phyloP scores from a whole-genome alignment of 257 asterid genomes.

The Solanum arcanum region DNA sequence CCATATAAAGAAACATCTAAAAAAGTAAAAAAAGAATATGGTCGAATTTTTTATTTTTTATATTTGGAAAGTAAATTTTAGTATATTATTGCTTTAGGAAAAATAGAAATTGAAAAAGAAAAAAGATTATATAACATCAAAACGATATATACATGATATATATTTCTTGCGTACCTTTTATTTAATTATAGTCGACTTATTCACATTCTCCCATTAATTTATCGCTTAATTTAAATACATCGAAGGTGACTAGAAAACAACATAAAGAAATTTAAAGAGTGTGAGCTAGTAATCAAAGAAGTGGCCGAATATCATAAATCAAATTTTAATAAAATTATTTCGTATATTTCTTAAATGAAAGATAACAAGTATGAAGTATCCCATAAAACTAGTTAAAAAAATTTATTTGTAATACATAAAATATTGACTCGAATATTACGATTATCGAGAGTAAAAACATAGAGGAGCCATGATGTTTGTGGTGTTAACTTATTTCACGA shows the following conservation, averaged over 20 bases:
- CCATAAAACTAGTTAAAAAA: background rate
- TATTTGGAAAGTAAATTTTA: background rate
- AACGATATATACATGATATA: background rate
- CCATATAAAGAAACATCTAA: background rate
- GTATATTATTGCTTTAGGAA: background rate
- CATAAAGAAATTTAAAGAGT: background rate
- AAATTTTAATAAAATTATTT: background rate
- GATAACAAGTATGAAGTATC: background rate
- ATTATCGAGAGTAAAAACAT: background rate
- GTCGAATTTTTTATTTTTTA: background rate
- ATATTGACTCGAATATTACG: background rate
- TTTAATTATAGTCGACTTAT: background rate
- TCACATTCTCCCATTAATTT: background rate
- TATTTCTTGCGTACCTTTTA: background rate
- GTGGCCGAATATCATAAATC: background rate
- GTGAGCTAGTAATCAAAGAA: background rate
- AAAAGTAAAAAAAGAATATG: background rate
- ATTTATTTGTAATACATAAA: background rate
- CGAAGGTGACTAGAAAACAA: background rate
- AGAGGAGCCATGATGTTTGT: background rate
- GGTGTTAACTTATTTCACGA: background rate
- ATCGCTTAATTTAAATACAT: background rate
- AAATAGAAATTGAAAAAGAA: background rate
- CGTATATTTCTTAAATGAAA: fast-evolving
- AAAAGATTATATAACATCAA: background rate